phyloP scores from a whole-genome alignment of 2,329 filamentous ascomycete genomes.

The Geoglossum cookeanum region DNA sequence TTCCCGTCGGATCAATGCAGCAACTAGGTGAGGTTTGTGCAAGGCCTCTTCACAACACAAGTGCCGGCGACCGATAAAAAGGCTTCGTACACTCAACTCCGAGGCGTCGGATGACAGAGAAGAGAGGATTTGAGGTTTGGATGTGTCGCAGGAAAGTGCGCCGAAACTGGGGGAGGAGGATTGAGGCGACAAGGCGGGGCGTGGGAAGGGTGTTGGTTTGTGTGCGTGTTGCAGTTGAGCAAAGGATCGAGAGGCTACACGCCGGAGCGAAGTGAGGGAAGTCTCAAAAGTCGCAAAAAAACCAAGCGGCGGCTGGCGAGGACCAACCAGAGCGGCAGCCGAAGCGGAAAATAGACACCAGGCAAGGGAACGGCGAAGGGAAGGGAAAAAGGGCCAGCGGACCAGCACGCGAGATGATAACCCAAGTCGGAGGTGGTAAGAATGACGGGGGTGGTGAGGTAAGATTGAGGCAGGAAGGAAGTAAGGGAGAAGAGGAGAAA shows the following conservation, averaged over 20 bases:
- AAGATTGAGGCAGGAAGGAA: background rate
- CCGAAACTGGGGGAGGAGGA: background rate
- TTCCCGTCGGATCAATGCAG: background rate
- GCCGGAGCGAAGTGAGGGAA: background rate
- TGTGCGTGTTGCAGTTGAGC: background rate
- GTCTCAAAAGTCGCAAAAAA: background rate
- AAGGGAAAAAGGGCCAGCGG: too few relatives aligned
- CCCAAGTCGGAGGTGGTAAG: background rate
- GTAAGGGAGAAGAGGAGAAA: background rate
- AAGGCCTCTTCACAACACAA: background rate
- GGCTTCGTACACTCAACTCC: background rate
- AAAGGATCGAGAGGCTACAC: background rate
- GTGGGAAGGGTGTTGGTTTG: background rate
- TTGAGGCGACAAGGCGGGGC: background rate
- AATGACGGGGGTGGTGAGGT: too few relatives aligned
- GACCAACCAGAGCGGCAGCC: background rate
- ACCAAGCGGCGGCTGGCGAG: background rate
- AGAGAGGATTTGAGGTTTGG: background rate
- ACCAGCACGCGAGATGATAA: background rate
- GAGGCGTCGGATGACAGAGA: background rate
- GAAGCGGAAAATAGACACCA: background rate
- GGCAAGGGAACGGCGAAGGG: too few relatives aligned
- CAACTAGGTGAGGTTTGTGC: background rate
- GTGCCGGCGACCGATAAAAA: background rate
- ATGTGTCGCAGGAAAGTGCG: background rate